A percentile compares a stretch with the other conserved stretches of the same genome.
Conservation (phyloP, 202 grass and related monocot species). For the Eragrostis tef region DNA sequence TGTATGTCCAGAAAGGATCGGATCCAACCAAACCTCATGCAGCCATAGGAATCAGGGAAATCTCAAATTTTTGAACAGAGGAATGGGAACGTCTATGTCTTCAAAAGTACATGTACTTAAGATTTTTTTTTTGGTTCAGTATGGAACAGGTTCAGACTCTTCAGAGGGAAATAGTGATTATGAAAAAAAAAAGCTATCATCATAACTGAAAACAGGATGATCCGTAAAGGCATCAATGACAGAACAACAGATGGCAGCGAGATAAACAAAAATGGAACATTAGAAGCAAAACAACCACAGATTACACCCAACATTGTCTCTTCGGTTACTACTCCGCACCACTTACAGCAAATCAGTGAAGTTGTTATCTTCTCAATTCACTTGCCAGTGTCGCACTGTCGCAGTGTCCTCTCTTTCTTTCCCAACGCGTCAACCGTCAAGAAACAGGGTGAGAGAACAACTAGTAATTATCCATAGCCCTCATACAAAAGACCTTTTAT, state of each 20-base stretch:
- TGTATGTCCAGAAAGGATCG: constrained; percentile 39
- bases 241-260: background rate
- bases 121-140: no score
- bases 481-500: constrained; percentile 29
- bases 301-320: constrained; percentile 22
- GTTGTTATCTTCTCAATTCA: background rate
- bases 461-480: background rate
- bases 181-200: background rate
- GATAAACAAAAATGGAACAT: constrained; percentile 19
- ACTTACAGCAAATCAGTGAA: constrained; percentile 39
- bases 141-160: no score
- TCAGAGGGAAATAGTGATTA: background rate
- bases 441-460: background rate
- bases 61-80: constrained; percentile 24
- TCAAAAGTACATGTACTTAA: no score
- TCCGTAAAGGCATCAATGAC: background rate
- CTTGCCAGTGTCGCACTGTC: background rate
- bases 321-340: background rate
- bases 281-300: constrained; percentile 7
- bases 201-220: background rate
- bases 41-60: constrained; percentile 22
- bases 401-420: background rate
- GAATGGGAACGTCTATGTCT: background rate
- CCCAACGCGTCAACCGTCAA: constrained; percentile 24
- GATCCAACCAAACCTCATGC: background rate